phyloP scores from a whole-genome alignment of 2,329 filamentous ascomycete genomes.

The Neocucurbitaria cava region DNA sequence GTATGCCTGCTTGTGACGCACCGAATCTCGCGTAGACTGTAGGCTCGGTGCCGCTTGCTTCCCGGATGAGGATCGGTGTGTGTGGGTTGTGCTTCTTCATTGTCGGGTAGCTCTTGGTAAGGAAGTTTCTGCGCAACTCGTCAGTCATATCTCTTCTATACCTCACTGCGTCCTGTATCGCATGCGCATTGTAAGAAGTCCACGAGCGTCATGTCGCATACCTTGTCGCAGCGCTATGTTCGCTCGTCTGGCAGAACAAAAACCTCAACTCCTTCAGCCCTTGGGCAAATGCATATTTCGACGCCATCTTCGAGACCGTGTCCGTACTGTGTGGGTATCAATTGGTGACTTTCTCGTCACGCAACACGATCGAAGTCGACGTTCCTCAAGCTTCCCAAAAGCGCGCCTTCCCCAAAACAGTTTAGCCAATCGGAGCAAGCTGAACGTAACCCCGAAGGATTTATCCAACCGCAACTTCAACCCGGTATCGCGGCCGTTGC shows the following conservation, averaged over 20 bases:
- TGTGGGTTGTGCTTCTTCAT: constrained; percentile 99
- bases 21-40: constrained; percentile 93
- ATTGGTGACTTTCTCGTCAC: constrained; percentile 20
- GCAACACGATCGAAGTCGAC: constrained; percentile 5
- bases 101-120: constrained; percentile 89
- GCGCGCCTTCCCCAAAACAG: constrained; percentile 12
- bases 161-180: not conserved
- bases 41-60: constrained; percentile 83
- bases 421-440: constrained; percentile 29
- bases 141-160: constrained; percentile 8
- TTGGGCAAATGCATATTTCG: constrained; percentile 90
- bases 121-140: constrained; percentile 73
- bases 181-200: constrained; percentile 1
- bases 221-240: constrained; percentile 89
- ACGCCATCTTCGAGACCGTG: constrained; percentile 69
- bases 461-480: constrained; percentile 12
- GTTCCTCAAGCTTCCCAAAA: constrained; percentile 26
- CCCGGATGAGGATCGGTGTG: constrained; percentile 92
- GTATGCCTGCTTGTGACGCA: constrained; percentile 53
- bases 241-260: constrained; percentile 92
- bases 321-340: constrained; percentile 13
- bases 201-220: constrained; percentile 51
- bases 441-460: constrained; percentile 33
- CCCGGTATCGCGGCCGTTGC: constrained; percentile 24
- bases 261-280: constrained; percentile 95